A percentile compares a stretch with the other conserved stretches of the same genome.
Conservation (phyloP, 164 flowering plant species). For the Nymphaea colorata region DNA sequence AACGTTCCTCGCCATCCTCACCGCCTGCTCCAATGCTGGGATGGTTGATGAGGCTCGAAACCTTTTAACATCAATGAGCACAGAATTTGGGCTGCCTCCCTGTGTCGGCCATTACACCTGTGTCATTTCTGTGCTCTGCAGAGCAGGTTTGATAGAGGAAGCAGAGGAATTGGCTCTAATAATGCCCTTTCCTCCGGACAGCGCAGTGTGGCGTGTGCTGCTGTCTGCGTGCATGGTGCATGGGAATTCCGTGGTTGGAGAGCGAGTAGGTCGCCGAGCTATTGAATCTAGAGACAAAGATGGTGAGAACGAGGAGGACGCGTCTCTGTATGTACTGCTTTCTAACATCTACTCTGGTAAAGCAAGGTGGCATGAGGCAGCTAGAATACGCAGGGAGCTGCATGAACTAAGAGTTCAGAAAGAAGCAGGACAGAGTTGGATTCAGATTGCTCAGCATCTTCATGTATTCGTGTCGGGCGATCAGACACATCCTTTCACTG, state of each 20-base stretch:
- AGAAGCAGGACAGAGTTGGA: slow-evolving; percentile 61
- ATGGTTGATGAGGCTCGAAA: slow-evolving; percentile 23
- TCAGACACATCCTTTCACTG: slow-evolving; percentile 23
- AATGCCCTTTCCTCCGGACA: slow-evolving; percentile 63
- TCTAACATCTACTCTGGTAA: slow-evolving; percentile 36
- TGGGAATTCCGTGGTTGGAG: slow-evolving; percentile 28
- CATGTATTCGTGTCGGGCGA: slow-evolving; percentile 63
- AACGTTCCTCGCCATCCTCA: slow-evolving; percentile 46
- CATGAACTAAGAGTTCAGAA: slow-evolving; percentile 34
- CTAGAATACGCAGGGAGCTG: slow-evolving; percentile 50
- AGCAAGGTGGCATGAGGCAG: slow-evolving; percentile 45
- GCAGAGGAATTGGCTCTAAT: slow-evolving; percentile 39
- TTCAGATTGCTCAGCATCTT: slow-evolving; percentile 38
- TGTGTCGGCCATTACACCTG: slow-evolving; percentile 23
- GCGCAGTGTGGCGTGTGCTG: slow-evolving; percentile 54
- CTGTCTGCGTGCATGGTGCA: slow-evolving; percentile 32
- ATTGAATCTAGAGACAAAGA: slow-evolving; percentile 28
- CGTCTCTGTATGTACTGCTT: slow-evolving; percentile 55
- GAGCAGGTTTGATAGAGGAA: slow-evolving; percentile 41
- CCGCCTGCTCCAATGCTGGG: slow-evolving; percentile 43
- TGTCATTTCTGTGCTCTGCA: slow-evolving; percentile 46
- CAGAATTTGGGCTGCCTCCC: slow-evolving; percentile 35
- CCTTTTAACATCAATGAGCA: slow-evolving; percentile 39
- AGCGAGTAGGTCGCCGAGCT: slow-evolving; percentile 21
- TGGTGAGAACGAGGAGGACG: slow-evolving; percentile 14